Evolutionary conservation across 2,329 filamentous ascomycete species (phyloP).

Genomic region (Metarhizium rileyi): DNA sequence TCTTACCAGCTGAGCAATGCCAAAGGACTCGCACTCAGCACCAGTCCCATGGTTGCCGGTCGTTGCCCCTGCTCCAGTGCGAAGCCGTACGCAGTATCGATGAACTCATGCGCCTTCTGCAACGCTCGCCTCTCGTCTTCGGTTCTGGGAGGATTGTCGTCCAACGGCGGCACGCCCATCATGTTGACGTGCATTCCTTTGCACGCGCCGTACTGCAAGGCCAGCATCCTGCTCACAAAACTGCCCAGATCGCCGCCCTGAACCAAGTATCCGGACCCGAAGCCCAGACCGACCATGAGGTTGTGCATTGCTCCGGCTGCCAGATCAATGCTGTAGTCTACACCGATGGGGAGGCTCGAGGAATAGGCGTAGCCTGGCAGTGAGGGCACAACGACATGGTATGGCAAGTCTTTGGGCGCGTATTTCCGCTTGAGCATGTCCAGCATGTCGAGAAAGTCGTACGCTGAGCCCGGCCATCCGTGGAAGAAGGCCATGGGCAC

Average conservation of each 20-base stretch:
- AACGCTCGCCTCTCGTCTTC: constrained; percentile 13
- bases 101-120: constrained; percentile 27
- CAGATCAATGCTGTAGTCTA: constrained; percentile 22
- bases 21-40: constrained; percentile 41
- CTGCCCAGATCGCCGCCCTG: constrained; percentile 50
- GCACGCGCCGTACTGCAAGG: constrained; percentile 31
- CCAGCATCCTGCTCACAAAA: constrained; percentile 31
- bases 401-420: constrained; percentile 39
- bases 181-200: constrained; percentile 29
- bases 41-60: constrained; percentile 46
- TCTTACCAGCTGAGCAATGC: constrained; percentile 43
- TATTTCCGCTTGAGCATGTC: constrained; percentile 36
- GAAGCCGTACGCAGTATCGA: constrained; percentile 36
- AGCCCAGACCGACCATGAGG: constrained; percentile 43
- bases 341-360: constrained; percentile 33
- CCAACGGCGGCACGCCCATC: constrained; percentile 8
- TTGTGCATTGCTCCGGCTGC: constrained; percentile 35
- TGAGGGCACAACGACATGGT: constrained; percentile 46
- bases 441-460: constrained; percentile 46
- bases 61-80: constrained; percentile 41
- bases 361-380: constrained; percentile 46
- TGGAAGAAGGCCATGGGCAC: constrained; percentile 42
- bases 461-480: constrained; percentile 44
- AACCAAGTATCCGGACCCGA: constrained; percentile 38
- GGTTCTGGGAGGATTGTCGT: background rate